Evolutionary conservation across 2,329 filamentous ascomycete genomes (phyloP).

Genomic region (Xylaria sp.): DNA sequence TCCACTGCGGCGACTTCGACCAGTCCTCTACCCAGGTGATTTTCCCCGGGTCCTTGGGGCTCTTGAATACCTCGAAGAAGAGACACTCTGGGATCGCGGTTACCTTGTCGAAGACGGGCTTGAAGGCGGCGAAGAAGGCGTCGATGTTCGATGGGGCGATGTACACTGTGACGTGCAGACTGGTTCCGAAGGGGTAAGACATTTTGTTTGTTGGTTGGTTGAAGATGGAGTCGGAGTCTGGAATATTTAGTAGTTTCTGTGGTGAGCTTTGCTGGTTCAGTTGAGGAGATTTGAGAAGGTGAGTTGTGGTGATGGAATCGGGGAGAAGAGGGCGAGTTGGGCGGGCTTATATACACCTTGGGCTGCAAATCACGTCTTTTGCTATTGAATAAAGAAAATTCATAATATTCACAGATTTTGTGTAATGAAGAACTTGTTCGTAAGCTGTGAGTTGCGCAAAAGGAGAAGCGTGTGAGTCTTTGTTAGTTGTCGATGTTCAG

Average conservation of each 20-base stretch:
- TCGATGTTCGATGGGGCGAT: slow-evolving; percentile 23
- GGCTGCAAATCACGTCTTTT: not conserved
- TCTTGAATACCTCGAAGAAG: slow-evolving; percentile 39
- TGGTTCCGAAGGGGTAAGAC: slow-evolving; percentile 14
- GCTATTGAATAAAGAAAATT: not conserved
- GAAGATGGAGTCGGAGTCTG: no score
- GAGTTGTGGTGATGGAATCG: not conserved
- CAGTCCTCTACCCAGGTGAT: slow-evolving; percentile 39
- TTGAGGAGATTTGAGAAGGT: not conserved
- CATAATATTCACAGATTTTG: not conserved
- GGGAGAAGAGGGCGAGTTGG: not conserved
- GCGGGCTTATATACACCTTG: slow-evolving; percentile 3
- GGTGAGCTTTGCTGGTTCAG: not conserved
- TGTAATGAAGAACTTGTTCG: not conserved
- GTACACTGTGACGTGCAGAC: slow-evolving; percentile 25
- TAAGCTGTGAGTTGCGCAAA: not conserved
- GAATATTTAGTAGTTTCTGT: no score
- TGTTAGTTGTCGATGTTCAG: no score
- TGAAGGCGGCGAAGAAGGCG: slow-evolving; percentile 28
- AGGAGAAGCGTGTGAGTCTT: no score
- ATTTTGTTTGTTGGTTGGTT: not conserved
- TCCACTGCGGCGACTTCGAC: slow-evolving; percentile 29
- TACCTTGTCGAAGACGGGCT: slow-evolving; percentile 36
- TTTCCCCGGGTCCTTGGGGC: slow-evolving; percentile 31
- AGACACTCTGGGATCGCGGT: slow-evolving; percentile 37